A percentile compares a stretch with the other conserved stretches of the same genome.
Conservation (phyloP, 768 basidiomycete genomes). For the Tulasnella sp. region DNA sequence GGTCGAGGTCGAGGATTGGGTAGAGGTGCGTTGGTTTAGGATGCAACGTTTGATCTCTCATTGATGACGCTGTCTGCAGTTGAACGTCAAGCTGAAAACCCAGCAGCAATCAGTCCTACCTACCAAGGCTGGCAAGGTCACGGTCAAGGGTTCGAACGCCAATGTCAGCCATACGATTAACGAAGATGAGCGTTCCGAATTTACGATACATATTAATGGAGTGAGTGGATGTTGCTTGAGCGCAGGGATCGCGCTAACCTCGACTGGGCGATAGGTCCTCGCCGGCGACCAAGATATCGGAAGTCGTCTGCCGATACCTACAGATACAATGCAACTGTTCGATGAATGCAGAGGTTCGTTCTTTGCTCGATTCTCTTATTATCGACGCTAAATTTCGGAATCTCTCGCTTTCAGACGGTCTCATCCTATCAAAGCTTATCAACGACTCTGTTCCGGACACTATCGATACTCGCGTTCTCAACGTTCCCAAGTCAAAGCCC, state of each 20-base stretch:
- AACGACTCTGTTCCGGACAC: slow-evolving; percentile 99
- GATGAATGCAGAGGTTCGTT: slow-evolving; percentile 70
- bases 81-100: slow-evolving; percentile 66
- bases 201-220: slow-evolving; percentile 96
- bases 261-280: slow-evolving; percentile 53
- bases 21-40: slow-evolving; percentile 56
- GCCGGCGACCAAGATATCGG: slow-evolving; percentile 84
- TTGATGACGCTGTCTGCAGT: slow-evolving; percentile 35
- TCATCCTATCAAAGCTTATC: slow-evolving; percentile 96
- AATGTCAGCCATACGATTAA: slow-evolving; percentile 97
- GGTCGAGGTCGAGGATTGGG: slow-evolving; percentile 96
- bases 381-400: neutral
- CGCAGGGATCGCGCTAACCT: neutral
- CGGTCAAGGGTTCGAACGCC: slow-evolving; percentile 87
- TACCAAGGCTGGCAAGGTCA: slow-evolving; percentile 80
- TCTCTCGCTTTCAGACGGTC: slow-evolving; percentile 50
- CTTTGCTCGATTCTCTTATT: neutral
- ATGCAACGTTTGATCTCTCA: neutral
- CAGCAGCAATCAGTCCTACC: slow-evolving; percentile 36
- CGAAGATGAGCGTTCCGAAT: slow-evolving; percentile 89
- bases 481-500: slow-evolving; percentile 75
- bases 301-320: slow-evolving; percentile 80
- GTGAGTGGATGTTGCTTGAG: slow-evolving; percentile 41
- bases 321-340: slow-evolving; percentile 95
- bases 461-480: slow-evolving; percentile 96